Percentiles rank a stretch among this genome's conserved stretches.
These are phyloP conservation scores for Candida frijolesensis DNA, from an alignment of 1,139 yeast genomes.

Conservation along the genomic window DNA sequence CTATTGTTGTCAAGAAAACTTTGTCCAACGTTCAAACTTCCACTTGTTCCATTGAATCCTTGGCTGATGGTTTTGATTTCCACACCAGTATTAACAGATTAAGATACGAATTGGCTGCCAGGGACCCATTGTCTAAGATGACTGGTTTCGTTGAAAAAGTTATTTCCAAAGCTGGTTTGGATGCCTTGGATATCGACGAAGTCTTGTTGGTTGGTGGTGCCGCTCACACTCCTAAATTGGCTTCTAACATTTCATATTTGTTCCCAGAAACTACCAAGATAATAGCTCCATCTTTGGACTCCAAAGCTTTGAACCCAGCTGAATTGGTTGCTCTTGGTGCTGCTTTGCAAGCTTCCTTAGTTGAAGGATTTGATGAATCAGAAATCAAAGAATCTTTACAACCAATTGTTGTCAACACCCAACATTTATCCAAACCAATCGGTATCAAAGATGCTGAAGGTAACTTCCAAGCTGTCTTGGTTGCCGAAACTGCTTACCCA, in stretches of 20 bases:
- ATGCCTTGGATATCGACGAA: conserved; percentile 85
- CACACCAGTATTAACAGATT: conserved; percentile 91
- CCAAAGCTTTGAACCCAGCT: conserved; percentile 83
- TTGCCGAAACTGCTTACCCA: conserved; percentile 90
- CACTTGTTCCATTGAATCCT: conserved; percentile 91
- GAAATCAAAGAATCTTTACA: conserved; percentile 84
- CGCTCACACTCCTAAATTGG: conserved; percentile 89
- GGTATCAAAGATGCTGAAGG: conserved; percentile 81
- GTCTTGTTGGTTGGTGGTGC: conserved; percentile 93
- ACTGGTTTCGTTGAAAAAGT: conserved; percentile 73
- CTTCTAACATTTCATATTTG: conserved; percentile 66
- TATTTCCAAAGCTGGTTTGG: conserved; percentile 81
- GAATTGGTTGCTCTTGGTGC: conserved; percentile 95
- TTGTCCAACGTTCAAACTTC: conserved; percentile 87
- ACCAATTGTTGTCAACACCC: conserved; percentile 87
- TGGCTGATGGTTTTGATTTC: conserved; percentile 93
- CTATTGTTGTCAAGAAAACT: conserved; percentile 87
- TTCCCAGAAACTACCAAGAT: conserved; percentile 83
- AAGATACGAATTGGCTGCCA: conserved; percentile 86
- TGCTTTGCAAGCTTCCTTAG: conserved; percentile 91
- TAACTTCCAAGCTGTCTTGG: conserved; percentile 71
- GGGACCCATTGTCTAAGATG: conserved; percentile 76
- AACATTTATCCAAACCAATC: conserved; percentile 80
- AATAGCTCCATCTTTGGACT: conserved; percentile 73
- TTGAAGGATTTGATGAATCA: conserved; percentile 81